phyloP scores from a whole-genome alignment of 1,284 basidiomycete genomes.

The Ustilago esculenta region DNA sequence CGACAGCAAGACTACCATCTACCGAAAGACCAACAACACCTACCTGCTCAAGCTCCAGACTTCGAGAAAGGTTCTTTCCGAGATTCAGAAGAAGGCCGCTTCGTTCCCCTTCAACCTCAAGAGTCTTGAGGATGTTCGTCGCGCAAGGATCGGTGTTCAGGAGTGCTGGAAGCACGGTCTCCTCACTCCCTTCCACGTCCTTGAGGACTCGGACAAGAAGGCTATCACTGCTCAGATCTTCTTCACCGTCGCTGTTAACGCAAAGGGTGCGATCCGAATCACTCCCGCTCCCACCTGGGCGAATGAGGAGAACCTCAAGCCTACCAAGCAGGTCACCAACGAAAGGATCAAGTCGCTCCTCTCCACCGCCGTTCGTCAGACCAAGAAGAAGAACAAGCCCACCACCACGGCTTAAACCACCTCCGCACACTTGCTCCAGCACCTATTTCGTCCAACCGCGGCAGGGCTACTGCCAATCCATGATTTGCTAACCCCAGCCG shows the following conservation, averaged over 20 bases:
- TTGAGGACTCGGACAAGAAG: constrained; percentile 53
- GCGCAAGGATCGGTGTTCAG: constrained; percentile 90
- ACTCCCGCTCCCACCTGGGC: constrained; percentile 91
- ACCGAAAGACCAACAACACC: constrained; percentile 84
- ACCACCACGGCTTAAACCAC: constrained; percentile 16
- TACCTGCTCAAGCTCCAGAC: constrained; percentile 99
- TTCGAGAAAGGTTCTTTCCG: constrained; percentile 90
- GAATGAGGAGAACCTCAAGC: constrained; percentile 87
- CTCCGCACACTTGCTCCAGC: neutral
- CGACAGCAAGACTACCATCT: constrained; percentile 89
- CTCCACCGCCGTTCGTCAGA: constrained; percentile 82
- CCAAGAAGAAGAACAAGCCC: constrained; percentile 82
- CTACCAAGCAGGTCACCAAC: constrained; percentile 70
- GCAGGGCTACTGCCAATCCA: too few relatives aligned
- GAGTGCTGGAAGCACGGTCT: constrained; percentile 93
- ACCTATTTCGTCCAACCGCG: too few relatives aligned
- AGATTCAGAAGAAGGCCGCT: constrained; percentile 97
- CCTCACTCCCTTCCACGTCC: constrained; percentile 86
- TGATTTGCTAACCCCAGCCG: too few relatives aligned
- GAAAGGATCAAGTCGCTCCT: constrained; percentile 74
- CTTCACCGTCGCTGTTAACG: constrained; percentile 89
- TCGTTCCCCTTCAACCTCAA: constrained; percentile 98
- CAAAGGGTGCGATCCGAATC: constrained; percentile 77
- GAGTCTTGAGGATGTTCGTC: constrained; percentile 91
- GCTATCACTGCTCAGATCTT: constrained; percentile 80